Base-by-base conservation (phyloP, 208 protist species). In the Crithidia fasciculata region DNA sequence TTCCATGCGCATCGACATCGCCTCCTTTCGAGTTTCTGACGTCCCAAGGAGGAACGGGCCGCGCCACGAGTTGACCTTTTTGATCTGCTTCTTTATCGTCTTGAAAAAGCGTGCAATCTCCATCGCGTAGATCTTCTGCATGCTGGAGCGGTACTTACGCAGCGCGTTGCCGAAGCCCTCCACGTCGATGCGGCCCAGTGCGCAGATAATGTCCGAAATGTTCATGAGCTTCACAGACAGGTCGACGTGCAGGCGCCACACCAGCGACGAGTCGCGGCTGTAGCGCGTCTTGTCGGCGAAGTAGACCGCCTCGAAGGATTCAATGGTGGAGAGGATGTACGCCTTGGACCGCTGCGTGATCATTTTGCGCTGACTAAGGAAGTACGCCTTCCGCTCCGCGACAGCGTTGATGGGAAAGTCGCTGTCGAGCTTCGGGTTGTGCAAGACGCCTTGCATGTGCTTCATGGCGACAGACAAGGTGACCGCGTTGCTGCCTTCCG, bases 401-500 rank as follows among this genome's bases (percentile, higher is more conserved):
- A 96, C 88, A 45, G 88, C 88, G n/a, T 86, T 78, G 69, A 96
- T 96, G 67, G 89, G 92, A 63, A 88, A 96, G 55, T 95, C 89
- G 19, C 40, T 78, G 63, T 86, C 82, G 16, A 95, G 75, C 44
- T 85, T 81, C 19, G 72, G 71, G 76, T 93, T 89, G 49, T 86
- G 88, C 54, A 96, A 63, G 19, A 96, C 80, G 28, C 65, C 49
- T 56, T 90, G 80, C 87, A 89, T 94, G 65, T 90, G 86, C 65
- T 83, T 78, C 87, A 92, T 94, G 4, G 89, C 86, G 37, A 80
- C 67, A 0, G 86, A 92, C 47, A 95, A 53, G 37, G 79, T 63
- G 45, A 78, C 72, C 5, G 85, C 89, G 72, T 94, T 96, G 65
- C 81, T 79, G 9, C 83, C 83, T 57, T 94, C 85, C 3, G 84